Evolutionary conservation across 768 basidiomycete species (phyloP).

Genomic region (Punctularia strigosozonata): DNA sequence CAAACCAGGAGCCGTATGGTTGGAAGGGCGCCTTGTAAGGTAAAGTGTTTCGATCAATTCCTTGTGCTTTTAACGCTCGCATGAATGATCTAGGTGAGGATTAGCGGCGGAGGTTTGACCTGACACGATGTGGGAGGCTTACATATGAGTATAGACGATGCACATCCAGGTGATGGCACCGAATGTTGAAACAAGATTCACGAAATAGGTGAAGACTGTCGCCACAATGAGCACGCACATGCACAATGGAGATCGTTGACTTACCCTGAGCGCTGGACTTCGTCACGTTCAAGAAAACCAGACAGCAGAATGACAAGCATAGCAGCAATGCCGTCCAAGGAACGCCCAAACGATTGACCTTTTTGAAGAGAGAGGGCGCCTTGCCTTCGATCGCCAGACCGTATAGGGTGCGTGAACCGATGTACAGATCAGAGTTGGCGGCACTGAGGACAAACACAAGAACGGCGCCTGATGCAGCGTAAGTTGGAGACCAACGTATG

Average conservation of each 20-base stretch:
- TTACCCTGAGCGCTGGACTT: slow-evolving; percentile 39
- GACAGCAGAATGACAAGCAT: slow-evolving; percentile 40
- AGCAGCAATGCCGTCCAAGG: slow-evolving; percentile 32
- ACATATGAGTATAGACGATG: slow-evolving; percentile 53
- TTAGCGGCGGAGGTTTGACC: not conserved
- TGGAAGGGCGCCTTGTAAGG: slow-evolving; percentile 52
- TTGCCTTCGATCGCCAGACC: slow-evolving; percentile 35
- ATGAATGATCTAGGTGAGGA: slow-evolving; percentile 33
- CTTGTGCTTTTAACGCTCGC: slow-evolving; percentile 31
- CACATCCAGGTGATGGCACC: slow-evolving; percentile 29
- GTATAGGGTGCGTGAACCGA: slow-evolving; percentile 35
- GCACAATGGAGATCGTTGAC: not conserved
- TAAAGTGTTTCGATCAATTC: slow-evolving; percentile 27
- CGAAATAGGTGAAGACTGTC: slow-evolving; percentile 24
- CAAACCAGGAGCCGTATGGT: slow-evolving; percentile 51
- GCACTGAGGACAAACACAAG: slow-evolving; percentile 53
- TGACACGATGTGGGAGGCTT: slow-evolving; percentile 10
- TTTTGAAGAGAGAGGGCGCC: slow-evolving; percentile 28
- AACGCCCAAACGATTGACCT: slow-evolving; percentile 22
- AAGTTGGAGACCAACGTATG: too few species aligned
- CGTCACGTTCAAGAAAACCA: slow-evolving; percentile 48
- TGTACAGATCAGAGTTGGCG: slow-evolving; percentile 53
- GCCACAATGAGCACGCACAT: not conserved
- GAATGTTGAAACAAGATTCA: slow-evolving; percentile 28
- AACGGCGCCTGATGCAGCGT: too few species aligned